phyloP scores from a whole-genome alignment of 2,329 filamentous ascomycete species.

The Penicillium hesseltinei region DNA sequence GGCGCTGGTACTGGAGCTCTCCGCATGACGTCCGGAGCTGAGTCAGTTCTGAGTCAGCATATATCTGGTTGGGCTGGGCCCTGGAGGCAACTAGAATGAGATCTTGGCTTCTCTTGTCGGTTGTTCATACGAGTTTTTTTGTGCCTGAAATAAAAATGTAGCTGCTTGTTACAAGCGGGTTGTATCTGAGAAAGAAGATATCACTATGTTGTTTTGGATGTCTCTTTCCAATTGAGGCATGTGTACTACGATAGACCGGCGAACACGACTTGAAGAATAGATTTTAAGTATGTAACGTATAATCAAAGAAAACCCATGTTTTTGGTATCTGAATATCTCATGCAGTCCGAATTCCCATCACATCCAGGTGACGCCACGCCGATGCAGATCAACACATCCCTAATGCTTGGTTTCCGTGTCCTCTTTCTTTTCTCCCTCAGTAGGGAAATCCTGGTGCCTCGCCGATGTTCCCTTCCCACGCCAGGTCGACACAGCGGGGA shows the following conservation, averaged over 20 bases:
- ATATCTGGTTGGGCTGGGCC: background rate
- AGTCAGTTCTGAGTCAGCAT: slow-evolving; percentile 14
- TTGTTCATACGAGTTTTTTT: background rate
- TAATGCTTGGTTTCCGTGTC: slow-evolving; percentile 1
- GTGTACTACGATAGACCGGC: background rate
- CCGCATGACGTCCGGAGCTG: slow-evolving; percentile 15
- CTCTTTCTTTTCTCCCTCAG: slow-evolving; percentile 22
- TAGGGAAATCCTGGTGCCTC: slow-evolving; percentile 65
- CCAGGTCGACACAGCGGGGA: slow-evolving; percentile 95
- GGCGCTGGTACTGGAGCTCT: slow-evolving; percentile 7
- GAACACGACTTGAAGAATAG: background rate
- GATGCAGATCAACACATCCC: slow-evolving; percentile 11
- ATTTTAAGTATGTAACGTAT: slow-evolving; percentile 1
- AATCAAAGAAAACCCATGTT: slow-evolving; percentile 4
- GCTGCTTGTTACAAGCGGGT: background rate
- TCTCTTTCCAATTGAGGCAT: background rate
- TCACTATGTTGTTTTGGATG: background rate
- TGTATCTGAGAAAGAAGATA: background rate
- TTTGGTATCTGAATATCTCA: slow-evolving; percentile 19
- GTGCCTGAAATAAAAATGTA: too few species aligned
- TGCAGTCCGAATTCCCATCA: slow-evolving; percentile 11
- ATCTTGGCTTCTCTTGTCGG: background rate
- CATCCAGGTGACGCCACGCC: slow-evolving; percentile 13
- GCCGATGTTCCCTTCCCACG: slow-evolving; percentile 89
- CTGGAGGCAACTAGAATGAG: background rate